Evolutionary conservation across 1,139 yeast genomes (phyloP), one percentile per base, ranked within the genome.

Genomic region (Kodamaea alishanica): DNA sequence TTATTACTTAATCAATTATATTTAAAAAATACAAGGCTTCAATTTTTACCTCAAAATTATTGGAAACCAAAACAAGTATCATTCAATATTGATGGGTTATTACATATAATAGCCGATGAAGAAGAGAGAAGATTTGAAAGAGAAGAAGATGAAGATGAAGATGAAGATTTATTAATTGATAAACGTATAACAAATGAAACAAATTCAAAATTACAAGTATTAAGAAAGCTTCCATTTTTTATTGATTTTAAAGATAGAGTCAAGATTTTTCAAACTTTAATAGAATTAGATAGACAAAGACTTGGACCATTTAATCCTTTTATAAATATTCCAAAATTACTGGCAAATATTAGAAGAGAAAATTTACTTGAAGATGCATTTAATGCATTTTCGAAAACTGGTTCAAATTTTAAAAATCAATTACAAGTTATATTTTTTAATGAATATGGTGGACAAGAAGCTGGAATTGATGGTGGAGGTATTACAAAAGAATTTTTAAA

Each of bases 391-490:
- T 68, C 70, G 38, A 60, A 62, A 5, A 37, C 52, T 4, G 75
- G 75, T 0, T 9, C 51, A 1, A 65, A 66, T 11, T 75, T 92
- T 57, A 87, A 84, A 52, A 58, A 73, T 22, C 72, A 69, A 28
- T 61, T 90, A 10, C 67, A 76, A 2, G 89, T 92, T 3, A 72
- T 75, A 6, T 89, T 92, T 52, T 67, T 66, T 36, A 85, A 86
- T 53, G 77, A 82, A 43, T 77, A 82, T 59, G 96, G 95, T 1
- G 78, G 75, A 24, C 75, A 69, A 32, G 95, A 85, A 52, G 92
- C 85, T 1, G 98, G 98, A 1, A 84, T 92, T 39, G 98, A 92
- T 60, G 98, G 98, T 5, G 98, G 98, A 8, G 98, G 98, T 2
- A 69, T 92, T 20, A 90, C 97, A 0, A 90, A 92, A 57, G 98